A percentile compares a stretch with the other conserved stretches of the same genome.
These are phyloP conservation scores for Cryptococcus sp. DNA, from an alignment of 1,284 basidiomycete species.

Conservation along the genomic window DNA sequence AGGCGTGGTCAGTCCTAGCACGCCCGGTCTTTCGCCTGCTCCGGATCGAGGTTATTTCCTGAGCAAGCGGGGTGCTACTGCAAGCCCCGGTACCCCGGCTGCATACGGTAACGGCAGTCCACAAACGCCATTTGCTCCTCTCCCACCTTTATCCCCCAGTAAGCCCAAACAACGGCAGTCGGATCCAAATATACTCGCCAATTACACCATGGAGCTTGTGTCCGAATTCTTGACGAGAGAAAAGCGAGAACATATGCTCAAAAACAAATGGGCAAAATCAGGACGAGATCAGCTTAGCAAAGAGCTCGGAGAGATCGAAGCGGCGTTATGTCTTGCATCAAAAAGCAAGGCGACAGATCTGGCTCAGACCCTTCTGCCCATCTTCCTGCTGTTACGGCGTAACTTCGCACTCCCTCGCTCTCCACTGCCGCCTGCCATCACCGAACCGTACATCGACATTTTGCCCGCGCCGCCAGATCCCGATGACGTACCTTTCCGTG, in stretches of 20 bases:
- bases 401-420: slow-evolving; percentile 40
- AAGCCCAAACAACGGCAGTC: slow-evolving; percentile 3
- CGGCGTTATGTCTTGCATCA: slow-evolving; percentile 32
- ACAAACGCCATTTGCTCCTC: slow-evolving; percentile 15
- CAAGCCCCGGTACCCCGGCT: slow-evolving; percentile 13
- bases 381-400: slow-evolving; percentile 42
- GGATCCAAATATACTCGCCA: slow-evolving; percentile 34
- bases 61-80: slow-evolving; percentile 5
- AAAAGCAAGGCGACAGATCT: slow-evolving; percentile 24
- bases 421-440: slow-evolving; percentile 27
- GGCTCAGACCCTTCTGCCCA: slow-evolving; percentile 34
- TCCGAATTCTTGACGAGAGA: slow-evolving; percentile 50
- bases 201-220: slow-evolving; percentile 46
- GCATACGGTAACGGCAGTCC: slow-evolving; percentile 13
- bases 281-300: slow-evolving; percentile 47
- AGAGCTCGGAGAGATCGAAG: slow-evolving; percentile 51
- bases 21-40: slow-evolving; percentile 9
- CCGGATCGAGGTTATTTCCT: slow-evolving; percentile 17
- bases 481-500: slow-evolving; percentile 39
- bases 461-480: slow-evolving; percentile 46
- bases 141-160: slow-evolving; percentile 10
- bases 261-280: slow-evolving; percentile 48
- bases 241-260: slow-evolving; percentile 52
- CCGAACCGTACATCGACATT: slow-evolving; percentile 42
- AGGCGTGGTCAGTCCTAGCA: neutral